Base-by-base conservation (phyloP, 129 eudicot species). In the Saposhnikovia divaricata region DNA sequence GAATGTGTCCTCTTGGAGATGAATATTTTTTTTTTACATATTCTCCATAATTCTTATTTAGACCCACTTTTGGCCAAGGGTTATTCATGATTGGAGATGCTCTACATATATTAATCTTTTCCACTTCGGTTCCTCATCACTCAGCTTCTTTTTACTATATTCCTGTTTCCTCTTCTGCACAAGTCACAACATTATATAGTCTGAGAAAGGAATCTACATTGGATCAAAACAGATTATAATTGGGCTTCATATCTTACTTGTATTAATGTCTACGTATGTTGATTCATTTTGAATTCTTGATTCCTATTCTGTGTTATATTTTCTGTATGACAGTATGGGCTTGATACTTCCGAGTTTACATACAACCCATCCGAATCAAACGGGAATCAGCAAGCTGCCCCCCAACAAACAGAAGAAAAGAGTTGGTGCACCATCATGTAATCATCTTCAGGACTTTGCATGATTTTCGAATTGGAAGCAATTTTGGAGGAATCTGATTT, bases 321-420 rank as follows among this genome's bases (percentile, higher is more conserved):
- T 44, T 55, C 13, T 87, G 55, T 77, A 42, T 59, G 74, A 79
- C 90, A 95, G 98, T 95, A 95, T 53, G 97, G 97, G 39, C 96
- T 95, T 55, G 97, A 95, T 84, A 95, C 98, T 9, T 81, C 97
- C 3, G 97, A 95, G 87, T 95, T 95, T 80, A 90, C 98, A 31
- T 95, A 95, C 91, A 95, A 92, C 82, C 98, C 97, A 27, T 83
- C 89, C 34, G 97, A 90, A 63, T 61, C 98, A 40, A 86, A 85
- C 83, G 85, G 98, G 82, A 23, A 84, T 82, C 96, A 84, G 83
- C 97, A 90, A 81, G 86, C 82, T 74, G 83, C 87, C 12, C 73
- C 81, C 37, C 96, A 84, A 71, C 87, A 91, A 27, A 23, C 87
- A 15, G 96, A 91, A 87, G 97, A 91, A 79, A 87, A 80, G 81